Evolutionary conservation across 352 stramenopile species (phyloP), one percentile per base, ranked within the genome.

Genomic region (Pythium phragmitis): DNA sequence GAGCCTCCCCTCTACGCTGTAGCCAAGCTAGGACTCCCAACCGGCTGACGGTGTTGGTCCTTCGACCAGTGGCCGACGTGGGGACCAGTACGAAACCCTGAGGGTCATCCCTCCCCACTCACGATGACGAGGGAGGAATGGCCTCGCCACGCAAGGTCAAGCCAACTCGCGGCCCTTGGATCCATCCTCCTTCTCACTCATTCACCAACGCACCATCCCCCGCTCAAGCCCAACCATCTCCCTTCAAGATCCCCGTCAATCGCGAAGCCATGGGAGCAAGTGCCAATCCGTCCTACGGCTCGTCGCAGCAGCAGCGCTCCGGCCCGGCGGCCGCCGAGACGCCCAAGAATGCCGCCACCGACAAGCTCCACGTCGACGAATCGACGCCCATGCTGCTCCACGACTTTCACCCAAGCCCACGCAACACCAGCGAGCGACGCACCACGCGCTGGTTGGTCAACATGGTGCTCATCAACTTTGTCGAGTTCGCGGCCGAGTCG

Each of bases 381-480:
- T 34, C 51, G 7, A 58, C 51, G 36, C 51, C 51, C 12, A 42
- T 58, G 23, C 37, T 43, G 42, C 42, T 12, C 42, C 13, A 13
- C 17, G 14, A 58, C 51, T 58, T 47, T 37, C 17, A 58, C 9
- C 36, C 21, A n/a, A 46, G 50, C 33, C 50, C 50, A 34, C 51
- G 51, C 34, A 19, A 7, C 28, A 42, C 14, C 26, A 21, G 21
- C 21, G 26, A 30, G 4, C 49, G 49, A 14, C 49, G 49, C 30
- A 51, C 45, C 8, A 51, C 45, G 45, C 45, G 74, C 57, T 92
- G 83, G 83, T 82, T 85, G 57, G 65, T 88, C 54, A 85, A 91
- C 66, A 92, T 92, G 79, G 67, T 69, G 37, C 73, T 92, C 23
- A 78, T 92, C 77, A 91, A 92, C 72, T 87, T 92, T 61, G 78